These are phyloP conservation scores for Syncephalastrum racemosum DNA, from an alignment of 371 early-diverging fungal species.

Conservation along the genomic window DNA sequence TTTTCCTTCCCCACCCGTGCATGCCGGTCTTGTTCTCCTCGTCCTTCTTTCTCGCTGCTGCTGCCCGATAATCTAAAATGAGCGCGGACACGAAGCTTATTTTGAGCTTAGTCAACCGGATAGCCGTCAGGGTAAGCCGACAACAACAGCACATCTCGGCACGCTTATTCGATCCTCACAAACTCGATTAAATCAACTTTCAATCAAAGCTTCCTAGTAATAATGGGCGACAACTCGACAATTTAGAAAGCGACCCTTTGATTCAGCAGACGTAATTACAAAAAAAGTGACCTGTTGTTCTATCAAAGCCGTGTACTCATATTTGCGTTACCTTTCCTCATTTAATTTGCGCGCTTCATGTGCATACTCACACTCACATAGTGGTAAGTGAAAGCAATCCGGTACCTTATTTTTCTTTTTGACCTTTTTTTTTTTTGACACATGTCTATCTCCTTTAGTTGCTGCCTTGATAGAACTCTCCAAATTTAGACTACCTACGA, in stretches of 20 bases:
- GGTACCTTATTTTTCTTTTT: no score
- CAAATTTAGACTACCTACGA: slow-evolving; percentile 59
- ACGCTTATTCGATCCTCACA: no score
- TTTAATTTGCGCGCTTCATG: no score
- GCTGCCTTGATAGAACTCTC: slow-evolving; percentile 67
- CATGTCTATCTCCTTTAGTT: slow-evolving; percentile 25
- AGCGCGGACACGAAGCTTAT: slow-evolving; percentile 51
- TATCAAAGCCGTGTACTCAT: no score
- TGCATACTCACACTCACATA: no score
- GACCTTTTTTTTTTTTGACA: neutral
- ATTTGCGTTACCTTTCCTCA: no score
- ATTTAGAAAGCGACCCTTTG: slow-evolving; percentile 63
- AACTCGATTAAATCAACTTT: neutral
- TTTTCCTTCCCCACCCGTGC: slow-evolving; percentile 5
- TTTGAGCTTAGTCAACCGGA: slow-evolving; percentile 48
- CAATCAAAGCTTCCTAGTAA: slow-evolving; percentile 56
- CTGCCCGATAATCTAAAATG: slow-evolving; percentile 20
- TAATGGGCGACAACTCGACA: slow-evolving; percentile 55
- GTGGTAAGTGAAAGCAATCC: no score
- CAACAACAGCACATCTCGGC: neutral
- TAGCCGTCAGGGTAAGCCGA: slow-evolving; percentile 47
- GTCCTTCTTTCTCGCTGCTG: slow-evolving; percentile 2
- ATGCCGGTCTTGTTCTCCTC: slow-evolving; percentile 8
- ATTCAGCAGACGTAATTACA: slow-evolving; percentile 53
- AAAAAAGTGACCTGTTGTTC: no score